Base-by-base conservation (phyloP, 768 basidiomycete species). In the Boletellus ananas region DNA sequence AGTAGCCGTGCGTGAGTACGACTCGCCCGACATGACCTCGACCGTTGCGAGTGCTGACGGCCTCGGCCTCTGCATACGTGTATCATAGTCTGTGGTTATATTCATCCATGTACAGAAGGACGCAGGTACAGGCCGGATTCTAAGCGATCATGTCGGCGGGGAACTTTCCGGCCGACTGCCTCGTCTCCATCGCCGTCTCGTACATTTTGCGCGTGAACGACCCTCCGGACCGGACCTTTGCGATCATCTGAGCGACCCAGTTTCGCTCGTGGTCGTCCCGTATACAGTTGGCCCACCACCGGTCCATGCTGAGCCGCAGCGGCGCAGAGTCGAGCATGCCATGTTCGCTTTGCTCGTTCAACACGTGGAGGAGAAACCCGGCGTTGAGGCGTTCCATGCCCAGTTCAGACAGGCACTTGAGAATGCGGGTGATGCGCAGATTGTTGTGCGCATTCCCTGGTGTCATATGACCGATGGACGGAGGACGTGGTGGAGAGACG, bases 281-380 rank as follows among this genome's bases (percentile, higher is more conserved):
- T 44, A 87, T 68, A 61, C 86, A 89, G 58, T 85, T 85, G 17
- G 80, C 79, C 87, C 87, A 88, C 83, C 84, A 90, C 49, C 74
- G 70, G 53, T 87, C 87, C 85, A 88, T 87, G 62, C 87, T 88
- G 55, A 68, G 66, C 43, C 66, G 62, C 43, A 87, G 69, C 11
- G 67, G 66, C 10, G 59, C 56, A n/a, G 76, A 70, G 58, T 79
- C 72, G 37, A 90, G 72, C 58, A 76, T 68, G 27, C 71, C 68
- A 18, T 71, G 62, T 61, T 84, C 80, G 58, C 82, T 85, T 61
- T 87, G 87, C 60, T 88, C 83, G 57, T 72, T 77, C 23, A 89
- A 73, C 51, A 88, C 73, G 60, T 85, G 83, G 38, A 89, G 72
- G 38, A 90, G 59, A 57, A 88, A 86, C 1, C 82, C 84, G 13